Evolutionary conservation across 148 eudicot genomes (phyloP).

Genomic region (Camellia lanceoleosa): DNA sequence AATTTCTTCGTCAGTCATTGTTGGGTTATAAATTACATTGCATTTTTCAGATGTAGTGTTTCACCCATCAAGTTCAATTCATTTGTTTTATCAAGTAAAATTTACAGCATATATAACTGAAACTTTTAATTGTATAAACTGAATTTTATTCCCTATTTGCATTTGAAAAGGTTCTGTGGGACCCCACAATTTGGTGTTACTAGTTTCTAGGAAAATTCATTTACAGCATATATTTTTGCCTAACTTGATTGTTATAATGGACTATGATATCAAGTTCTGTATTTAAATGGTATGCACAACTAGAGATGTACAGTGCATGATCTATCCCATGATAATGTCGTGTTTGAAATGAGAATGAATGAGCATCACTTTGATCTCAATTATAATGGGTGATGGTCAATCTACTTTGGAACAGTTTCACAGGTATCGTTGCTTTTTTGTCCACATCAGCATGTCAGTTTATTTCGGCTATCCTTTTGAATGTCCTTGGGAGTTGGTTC

Average conservation of each 20-base stretch:
- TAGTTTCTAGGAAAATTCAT: not conserved
- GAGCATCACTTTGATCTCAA: conserved; percentile 10
- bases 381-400: conserved; percentile 9
- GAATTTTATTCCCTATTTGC: not conserved
- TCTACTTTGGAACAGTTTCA: conserved; percentile 21
- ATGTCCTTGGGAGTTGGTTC: conserved; percentile 23
- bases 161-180: not conserved
- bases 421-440: conserved; percentile 32
- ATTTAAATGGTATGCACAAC: not conserved
- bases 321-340: not conserved
- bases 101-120: not conserved
- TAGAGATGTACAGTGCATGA: conserved; percentile 12
- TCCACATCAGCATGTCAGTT: conserved; percentile 19
- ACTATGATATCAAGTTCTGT: not conserved
- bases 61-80: not conserved
- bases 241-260: conserved; percentile 1
- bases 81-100: not conserved
- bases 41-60: not conserved
- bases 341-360: conserved; percentile 11
- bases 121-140: not conserved
- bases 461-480: conserved; percentile 21
- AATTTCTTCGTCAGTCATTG: not conserved
- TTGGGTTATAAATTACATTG: not conserved
- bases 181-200: not conserved
- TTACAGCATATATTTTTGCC: not conserved